These are phyloP conservation scores for Leucaena leucocephala DNA, from an alignment of 306 rosid species.

Conservation along the genomic window DNA sequence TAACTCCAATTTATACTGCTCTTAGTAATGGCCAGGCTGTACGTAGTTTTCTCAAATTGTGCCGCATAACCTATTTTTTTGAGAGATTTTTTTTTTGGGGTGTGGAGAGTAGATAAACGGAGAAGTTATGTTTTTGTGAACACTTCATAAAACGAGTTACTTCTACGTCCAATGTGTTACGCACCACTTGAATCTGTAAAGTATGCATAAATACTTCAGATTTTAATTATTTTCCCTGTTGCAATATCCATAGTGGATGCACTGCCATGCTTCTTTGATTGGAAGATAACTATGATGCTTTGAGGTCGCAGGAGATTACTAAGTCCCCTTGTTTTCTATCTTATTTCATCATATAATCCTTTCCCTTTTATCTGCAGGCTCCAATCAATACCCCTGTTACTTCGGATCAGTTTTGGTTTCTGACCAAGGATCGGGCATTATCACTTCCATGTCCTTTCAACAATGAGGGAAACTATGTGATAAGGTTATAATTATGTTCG, in stretches of 20 bases:
- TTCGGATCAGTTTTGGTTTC: conserved; percentile 88
- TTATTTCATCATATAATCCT: neutral
- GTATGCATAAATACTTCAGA: neutral
- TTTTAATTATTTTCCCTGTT: neutral
- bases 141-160: neutral
- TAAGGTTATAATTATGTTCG: conserved; percentile 46
- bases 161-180: neutral
- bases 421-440: conserved; percentile 75
- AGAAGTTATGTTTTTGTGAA: neutral
- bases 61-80: neutral
- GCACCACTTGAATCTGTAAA: neutral
- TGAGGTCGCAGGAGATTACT: conserved; percentile 5
- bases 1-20: neutral
- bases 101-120: neutral
- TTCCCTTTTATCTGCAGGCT: conserved; percentile 59
- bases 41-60: neutral
- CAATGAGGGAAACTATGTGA: conserved; percentile 83
- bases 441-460: conserved; percentile 80
- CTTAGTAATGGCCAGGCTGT: neutral
- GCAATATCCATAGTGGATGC: neutral
- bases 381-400: conserved; percentile 82
- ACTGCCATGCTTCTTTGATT: neutral
- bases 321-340: neutral
- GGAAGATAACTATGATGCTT: neutral
- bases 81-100: no score